Evolutionary conservation across 306 rosid species (phyloP).

Genomic region (Cicer yamashitae): DNA sequence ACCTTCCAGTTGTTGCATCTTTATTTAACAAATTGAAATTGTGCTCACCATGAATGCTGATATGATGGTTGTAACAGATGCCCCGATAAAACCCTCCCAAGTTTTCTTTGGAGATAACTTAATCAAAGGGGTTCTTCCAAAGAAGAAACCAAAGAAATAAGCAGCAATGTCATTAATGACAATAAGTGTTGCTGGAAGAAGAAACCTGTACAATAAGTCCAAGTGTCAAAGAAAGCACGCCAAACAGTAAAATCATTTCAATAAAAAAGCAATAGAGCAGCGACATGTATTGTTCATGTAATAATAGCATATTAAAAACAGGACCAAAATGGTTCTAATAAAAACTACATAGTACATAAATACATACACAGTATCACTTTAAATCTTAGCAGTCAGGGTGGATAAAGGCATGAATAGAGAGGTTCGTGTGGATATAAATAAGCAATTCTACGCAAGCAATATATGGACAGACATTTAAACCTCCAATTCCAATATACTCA

Average conservation of each 20-base stretch:
- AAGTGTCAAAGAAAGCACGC: slow-evolving; percentile 41
- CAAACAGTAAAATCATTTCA: slow-evolving; percentile 29
- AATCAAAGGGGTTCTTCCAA: slow-evolving; percentile 96
- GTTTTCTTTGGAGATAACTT: slow-evolving; percentile 99
- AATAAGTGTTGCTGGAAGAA: slow-evolving; percentile 95
- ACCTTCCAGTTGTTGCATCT: slow-evolving; percentile 10
- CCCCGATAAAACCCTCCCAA: slow-evolving; percentile 99
- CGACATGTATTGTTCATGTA: not conserved
- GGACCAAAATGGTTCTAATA: slow-evolving; percentile 4
- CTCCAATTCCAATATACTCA: slow-evolving; percentile 18
- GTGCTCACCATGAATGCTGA: slow-evolving; percentile 92
- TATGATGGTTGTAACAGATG: slow-evolving; percentile 89
- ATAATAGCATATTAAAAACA: slow-evolving; percentile 11
- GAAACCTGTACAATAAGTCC: slow-evolving; percentile 75
- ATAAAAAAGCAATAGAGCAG: slow-evolving; percentile 28
- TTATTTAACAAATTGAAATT: slow-evolving; percentile 37
- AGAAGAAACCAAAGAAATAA: slow-evolving; percentile 89
- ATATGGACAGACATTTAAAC: not conserved
- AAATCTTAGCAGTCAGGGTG: not conserved
- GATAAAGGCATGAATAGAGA: not conserved
- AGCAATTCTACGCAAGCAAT: not conserved
- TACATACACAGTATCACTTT: slow-evolving; percentile 12
- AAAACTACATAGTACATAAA: not conserved
- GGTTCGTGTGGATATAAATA: not conserved
- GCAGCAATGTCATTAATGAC: slow-evolving; percentile 97